Conservation (phyloP, 352 stramenopile species). For the Globisporangium nunn region DNA sequence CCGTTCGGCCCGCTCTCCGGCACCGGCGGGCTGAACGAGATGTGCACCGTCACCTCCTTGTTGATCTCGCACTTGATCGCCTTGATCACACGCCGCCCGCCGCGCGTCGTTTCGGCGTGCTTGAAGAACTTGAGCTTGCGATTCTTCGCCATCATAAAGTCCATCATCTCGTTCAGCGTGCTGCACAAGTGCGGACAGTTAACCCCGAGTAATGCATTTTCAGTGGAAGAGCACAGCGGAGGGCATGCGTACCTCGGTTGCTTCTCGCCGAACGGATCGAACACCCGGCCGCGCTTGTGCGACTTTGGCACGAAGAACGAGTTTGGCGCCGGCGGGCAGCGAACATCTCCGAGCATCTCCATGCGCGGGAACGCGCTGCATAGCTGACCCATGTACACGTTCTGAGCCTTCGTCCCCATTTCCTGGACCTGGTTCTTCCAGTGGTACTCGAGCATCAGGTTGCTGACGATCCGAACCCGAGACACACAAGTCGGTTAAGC, state of each 20-base stretch:
- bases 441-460: slow-evolving; percentile 86
- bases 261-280: slow-evolving; percentile 80
- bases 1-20: slow-evolving; percentile 76
- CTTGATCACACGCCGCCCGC: slow-evolving; percentile 80
- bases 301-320: slow-evolving; percentile 76
- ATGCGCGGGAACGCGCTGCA: slow-evolving; percentile 60
- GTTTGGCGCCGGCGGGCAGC: slow-evolving; percentile 58
- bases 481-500: not conserved
- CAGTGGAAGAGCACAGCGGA: not conserved
- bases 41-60: slow-evolving; percentile 79
- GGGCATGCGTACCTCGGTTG: slow-evolving; percentile 41
- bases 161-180: slow-evolving; percentile 86
- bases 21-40: slow-evolving; percentile 75
- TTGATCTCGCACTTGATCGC: slow-evolving; percentile 84
- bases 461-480: slow-evolving; percentile 18
- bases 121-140: slow-evolving; percentile 88
- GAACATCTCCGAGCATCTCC: slow-evolving; percentile 78
- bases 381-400: slow-evolving; percentile 76
- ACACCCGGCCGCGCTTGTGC: slow-evolving; percentile 75
- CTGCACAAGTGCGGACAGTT: slow-evolving; percentile 7
- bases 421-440: slow-evolving; percentile 88
- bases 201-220: not conserved
- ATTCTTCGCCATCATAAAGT: slow-evolving; percentile 86
- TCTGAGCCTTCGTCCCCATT: slow-evolving; percentile 76
- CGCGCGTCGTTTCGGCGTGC: slow-evolving; percentile 76